These are phyloP conservation scores for Conticribra guillardii DNA, from an alignment of 108 stramenopile genomes.

Conservation along the genomic window DNA sequence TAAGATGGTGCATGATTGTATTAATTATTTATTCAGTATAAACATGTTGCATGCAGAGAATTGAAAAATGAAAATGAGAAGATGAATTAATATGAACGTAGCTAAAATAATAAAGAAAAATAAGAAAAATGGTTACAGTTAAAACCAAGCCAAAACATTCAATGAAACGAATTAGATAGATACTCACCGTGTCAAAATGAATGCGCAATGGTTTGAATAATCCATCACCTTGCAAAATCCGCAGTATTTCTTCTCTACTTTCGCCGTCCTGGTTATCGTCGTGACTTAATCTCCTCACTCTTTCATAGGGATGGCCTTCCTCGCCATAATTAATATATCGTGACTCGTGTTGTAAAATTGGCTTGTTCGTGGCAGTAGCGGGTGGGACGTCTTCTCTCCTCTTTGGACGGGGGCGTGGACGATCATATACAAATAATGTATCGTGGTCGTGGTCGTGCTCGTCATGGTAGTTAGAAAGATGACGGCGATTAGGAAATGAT, in stretches of 20 bases:
- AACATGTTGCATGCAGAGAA: not conserved
- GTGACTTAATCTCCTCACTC: not conserved
- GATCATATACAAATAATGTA: not conserved
- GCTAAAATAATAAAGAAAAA: too few relatives aligned
- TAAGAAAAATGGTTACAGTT: too few relatives aligned
- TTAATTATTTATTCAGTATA: not conserved
- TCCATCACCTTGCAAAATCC: not conserved
- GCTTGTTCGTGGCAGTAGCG: not conserved
- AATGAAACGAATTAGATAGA: not conserved
- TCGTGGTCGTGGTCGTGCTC: too few relatives aligned
- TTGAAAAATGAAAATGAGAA: not conserved
- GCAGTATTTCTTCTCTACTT: not conserved
- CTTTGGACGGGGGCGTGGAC: not conserved
- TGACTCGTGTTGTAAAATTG: too few relatives aligned
- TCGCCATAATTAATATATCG: slow-evolving; percentile 5
- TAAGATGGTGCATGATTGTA: not conserved
- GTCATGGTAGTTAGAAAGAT: too few relatives aligned
- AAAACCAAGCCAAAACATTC: too few relatives aligned
- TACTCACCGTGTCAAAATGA: slow-evolving; percentile 12
- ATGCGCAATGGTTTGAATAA: slow-evolving; percentile 13
- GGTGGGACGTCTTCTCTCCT: not conserved
- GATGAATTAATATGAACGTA: not conserved
- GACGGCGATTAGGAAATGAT: too few relatives aligned
- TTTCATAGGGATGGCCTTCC: slow-evolving; percentile 5
- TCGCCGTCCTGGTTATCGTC: not conserved